A percentile compares a stretch with the other conserved stretches of the same genome.
Conservation (phyloP, 768 basidiomycete genomes). For the Holtermannia corniformis region DNA sequence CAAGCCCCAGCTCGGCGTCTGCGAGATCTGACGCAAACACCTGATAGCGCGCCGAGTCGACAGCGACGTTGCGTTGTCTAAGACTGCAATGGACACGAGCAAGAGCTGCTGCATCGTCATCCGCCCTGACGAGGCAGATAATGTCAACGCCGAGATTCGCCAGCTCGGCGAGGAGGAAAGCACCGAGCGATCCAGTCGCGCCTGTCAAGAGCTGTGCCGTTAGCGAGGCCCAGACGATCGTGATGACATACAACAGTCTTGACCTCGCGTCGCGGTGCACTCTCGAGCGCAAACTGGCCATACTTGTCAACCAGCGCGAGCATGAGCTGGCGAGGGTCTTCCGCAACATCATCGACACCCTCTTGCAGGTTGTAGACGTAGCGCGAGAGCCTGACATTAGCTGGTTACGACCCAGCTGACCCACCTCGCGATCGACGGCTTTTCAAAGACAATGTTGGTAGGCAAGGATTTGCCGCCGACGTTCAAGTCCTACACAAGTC, state of each 20-base stretch:
- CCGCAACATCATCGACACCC: not conserved
- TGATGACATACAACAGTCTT: conserved; percentile 12
- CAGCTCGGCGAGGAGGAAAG: conserved; percentile 22
- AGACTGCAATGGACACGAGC: conserved; percentile 10
- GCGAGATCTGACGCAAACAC: conserved; percentile 15
- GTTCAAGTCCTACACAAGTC: conserved; percentile 14
- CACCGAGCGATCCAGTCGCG: conserved; percentile 37
- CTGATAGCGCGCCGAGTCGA: not conserved
- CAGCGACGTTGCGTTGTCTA: conserved; percentile 1
- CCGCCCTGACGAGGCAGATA: conserved; percentile 35
- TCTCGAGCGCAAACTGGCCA: conserved; percentile 5
- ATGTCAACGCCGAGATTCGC: conserved; percentile 8
- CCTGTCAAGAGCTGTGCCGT: conserved; percentile 33
- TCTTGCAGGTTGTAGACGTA: conserved; percentile 24
- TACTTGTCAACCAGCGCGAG: conserved; percentile 25
- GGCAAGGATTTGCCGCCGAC: conserved; percentile 13
- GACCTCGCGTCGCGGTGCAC: not conserved
- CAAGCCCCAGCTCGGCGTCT: conserved; percentile 17
- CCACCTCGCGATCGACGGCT: conserved; percentile 21
- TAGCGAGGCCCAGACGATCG: not conserved
- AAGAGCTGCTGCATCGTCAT: conserved; percentile 12
- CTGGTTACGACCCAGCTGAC: not conserved
- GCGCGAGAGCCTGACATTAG: conserved; percentile 8
- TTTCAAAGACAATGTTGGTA: conserved; percentile 37
- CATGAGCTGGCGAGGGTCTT: too few species aligned